Evolutionary conservation across 805 yeast species (phyloP), one percentile per base, ranked within the genome.

Genomic region (Zygosaccharomyces rouxii): DNA sequence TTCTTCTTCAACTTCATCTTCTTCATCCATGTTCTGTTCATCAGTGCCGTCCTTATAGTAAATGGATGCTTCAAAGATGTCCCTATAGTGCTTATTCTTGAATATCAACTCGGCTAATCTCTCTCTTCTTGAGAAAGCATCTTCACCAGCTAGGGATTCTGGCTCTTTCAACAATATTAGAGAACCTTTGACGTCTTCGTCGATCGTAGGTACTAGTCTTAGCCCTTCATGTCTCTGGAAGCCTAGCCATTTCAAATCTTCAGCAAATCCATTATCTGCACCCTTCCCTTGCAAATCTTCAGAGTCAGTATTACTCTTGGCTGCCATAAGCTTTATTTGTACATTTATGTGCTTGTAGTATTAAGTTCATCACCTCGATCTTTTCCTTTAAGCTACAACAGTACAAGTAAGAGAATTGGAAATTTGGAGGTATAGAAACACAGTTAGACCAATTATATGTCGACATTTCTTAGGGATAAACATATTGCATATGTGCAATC

Each of bases 401-500:
- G 14, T 5, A 29, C 13, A 10, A 18, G 11, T 26, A 18, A 7
- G 35, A 19, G 19, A 41, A 3, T 41, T 25, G 28, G 11, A 9
- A 25, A 25, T 3, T 7, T 25, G 28, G 10, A 3, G 10, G 28
- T 6, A 10, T 29, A 6, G 38, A 11, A 11, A 13, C 9, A 18
- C 28, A 5, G 37, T 33, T 33, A 25, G 11, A 7, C 28, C 10
- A 25, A 3, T 18, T 33, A 9, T 9, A 22, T 29, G 28, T 11
- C 28, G 10, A 16, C 41, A 25, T 48, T 61, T 18, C 42, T 50
- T 29, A 71, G 66, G 47, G 73, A 76, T n/a, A 78, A 80, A 58
- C 92, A 85, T 60, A 72, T 83, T 18, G 62, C 67, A 18, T 85
- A 81, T 63, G 74, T 85, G 28, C 69, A 73, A 48, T 66, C 78